Evolutionary conservation across 441 rosid genomes (phyloP).

Genomic region (Pelargonium myrrhifolium): DNA sequence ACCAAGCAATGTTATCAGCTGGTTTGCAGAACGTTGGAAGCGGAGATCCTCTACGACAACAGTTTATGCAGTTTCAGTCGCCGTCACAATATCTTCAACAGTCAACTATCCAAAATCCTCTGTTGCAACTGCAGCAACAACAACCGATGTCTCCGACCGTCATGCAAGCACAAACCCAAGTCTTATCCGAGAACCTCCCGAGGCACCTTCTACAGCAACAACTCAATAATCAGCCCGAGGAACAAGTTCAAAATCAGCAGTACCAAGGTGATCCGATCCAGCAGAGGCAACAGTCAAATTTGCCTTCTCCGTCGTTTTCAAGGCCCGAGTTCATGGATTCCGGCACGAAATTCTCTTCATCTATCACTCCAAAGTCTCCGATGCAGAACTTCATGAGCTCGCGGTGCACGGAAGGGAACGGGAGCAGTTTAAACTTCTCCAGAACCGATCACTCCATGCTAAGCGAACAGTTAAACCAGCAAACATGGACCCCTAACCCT

Average conservation of each 20-base stretch:
- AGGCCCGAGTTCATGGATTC: constrained; percentile 41
- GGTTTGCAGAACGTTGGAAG: constrained; percentile 85
- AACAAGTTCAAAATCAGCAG: constrained; percentile 39
- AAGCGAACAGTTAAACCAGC: constrained; percentile 41
- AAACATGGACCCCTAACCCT: constrained; percentile 39
- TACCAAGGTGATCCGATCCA: constrained; percentile 48
- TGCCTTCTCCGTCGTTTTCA: constrained; percentile 43
- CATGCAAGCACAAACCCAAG: constrained; percentile 37
- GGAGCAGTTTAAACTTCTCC: constrained; percentile 44
- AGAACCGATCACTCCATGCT: constrained; percentile 39
- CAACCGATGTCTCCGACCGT: constrained; percentile 25
- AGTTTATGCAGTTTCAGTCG: constrained; percentile 74
- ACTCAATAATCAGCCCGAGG: constrained; percentile 34
- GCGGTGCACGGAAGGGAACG: constrained; percentile 36
- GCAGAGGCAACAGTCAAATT: constrained; percentile 44
- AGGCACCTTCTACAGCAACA: constrained; percentile 26
- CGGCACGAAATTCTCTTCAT: constrained; percentile 33
- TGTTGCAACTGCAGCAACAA: constrained; percentile 22
- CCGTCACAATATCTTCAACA: constrained; percentile 2
- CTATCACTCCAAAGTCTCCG: constrained; percentile 31
- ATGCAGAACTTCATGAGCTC: constrained; percentile 40
- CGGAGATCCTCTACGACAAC: constrained; percentile 47
- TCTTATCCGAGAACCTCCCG: constrained; percentile 33
- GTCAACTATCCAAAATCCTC: constrained; percentile 14
- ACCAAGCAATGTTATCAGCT: constrained; percentile 93